Evolutionary conservation across 2,329 filamentous ascomycete species (phyloP).

Genomic region (Allantophomopsis cytisporea): DNA sequence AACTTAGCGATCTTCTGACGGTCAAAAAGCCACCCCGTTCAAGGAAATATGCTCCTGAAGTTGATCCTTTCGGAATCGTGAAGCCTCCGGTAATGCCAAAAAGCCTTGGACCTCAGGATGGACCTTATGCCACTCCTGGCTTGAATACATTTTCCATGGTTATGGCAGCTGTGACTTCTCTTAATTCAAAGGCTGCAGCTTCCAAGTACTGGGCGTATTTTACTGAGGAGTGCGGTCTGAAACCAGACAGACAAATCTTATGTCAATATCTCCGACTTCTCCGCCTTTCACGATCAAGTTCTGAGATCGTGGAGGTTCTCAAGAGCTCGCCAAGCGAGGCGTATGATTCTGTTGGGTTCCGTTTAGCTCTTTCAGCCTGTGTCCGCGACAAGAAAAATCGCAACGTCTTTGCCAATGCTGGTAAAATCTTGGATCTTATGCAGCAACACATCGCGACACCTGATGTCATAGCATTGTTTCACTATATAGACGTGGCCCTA

Average conservation of each 20-base stretch:
- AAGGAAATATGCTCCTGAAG: constrained; percentile 20
- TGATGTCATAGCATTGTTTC: constrained; percentile 34
- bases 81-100: too few species aligned
- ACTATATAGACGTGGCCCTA: constrained; percentile 43
- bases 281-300: constrained; percentile 50
- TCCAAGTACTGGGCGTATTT: constrained; percentile 67
- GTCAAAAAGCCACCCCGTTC: background rate
- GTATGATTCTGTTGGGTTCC: constrained; percentile 27
- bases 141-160: constrained; percentile 55
- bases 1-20: too few species aligned
- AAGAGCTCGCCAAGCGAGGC: too few species aligned
- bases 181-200: constrained; percentile 47
- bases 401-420: constrained; percentile 53
- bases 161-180: constrained; percentile 46
- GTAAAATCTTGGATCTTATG: constrained; percentile 53
- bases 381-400: constrained; percentile 63
- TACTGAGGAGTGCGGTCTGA: constrained; percentile 28
- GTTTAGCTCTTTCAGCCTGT: constrained; percentile 62
- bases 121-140: constrained; percentile 20
- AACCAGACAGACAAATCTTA: too few species aligned
- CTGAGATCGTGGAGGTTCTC: constrained; percentile 37
- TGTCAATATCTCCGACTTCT: constrained; percentile 40
- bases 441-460: constrained; percentile 24
- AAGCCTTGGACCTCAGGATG: too few species aligned
- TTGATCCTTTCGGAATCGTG: too few species aligned